Base-by-base conservation (phyloP, 2,329 filamentous ascomycete species). In the Fusarium tuaranense region DNA sequence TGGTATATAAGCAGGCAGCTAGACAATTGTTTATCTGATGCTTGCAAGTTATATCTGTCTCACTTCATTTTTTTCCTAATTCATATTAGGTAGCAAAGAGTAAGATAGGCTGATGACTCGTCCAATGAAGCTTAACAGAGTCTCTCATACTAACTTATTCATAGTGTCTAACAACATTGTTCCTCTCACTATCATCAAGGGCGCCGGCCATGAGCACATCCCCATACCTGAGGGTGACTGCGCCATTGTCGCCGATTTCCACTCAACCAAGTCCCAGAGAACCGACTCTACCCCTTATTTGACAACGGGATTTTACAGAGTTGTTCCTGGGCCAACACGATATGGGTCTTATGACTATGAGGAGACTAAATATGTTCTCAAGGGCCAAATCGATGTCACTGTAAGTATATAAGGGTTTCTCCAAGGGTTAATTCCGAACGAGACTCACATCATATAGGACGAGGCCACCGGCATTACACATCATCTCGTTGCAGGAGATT, bases 131-230 rank as follows among this genome's bases (percentile, higher is more conserved):
- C 20, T 59, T 41, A n/a, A 38, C 13, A 59, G 34, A 59, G 9
- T 59, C 13, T 34, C 62, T 14, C 25, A n/a, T 57, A 39, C 62
- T 64, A 41, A 64, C 48, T 41, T 18, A 25, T 57, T 6, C 2
- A 6, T 10, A 73, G 71, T 73, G 71, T 73, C 71, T 14, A 63
- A 65, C 46, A 73, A 71, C 46, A 71, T 74, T 18, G 71, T 73
- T 59, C 71, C 71, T 73, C 70, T 73, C 7, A 73, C 71, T 5
- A 71, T 73, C 3, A 73, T 73, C 48, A 73, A 73, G 68, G 71
- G 71, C 10, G 71, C 71, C 7, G 71, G 71, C 60, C 71, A 73
- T 3, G 71, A 73, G 48, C 63, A 71, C 16, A 73, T 73, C n/a
- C 59, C 63, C 7, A 73, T 73, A 1, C 71, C 71, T 0, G 67